A percentile compares a stretch with the other conserved stretches of the same genome.
phyloP scores from a whole-genome alignment of 179 eudicot genomes.

The Heliamphora ciliata region DNA sequence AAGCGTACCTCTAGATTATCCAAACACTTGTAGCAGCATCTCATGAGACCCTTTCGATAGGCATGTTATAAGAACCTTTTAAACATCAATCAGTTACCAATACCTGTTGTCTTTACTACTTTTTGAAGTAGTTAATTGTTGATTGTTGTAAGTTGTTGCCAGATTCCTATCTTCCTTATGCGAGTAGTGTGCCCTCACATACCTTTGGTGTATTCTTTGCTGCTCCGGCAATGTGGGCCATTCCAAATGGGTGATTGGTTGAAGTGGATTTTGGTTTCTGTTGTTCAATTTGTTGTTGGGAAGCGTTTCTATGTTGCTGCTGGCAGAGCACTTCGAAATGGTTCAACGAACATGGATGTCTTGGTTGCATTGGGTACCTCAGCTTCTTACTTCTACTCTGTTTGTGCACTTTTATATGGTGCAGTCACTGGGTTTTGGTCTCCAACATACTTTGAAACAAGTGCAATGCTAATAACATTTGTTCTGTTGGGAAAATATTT shows the following conservation, averaged over 20 bases:
- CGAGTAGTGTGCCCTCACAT: conserved; percentile 75
- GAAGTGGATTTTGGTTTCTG: conserved; percentile 65
- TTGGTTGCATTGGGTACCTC: conserved; percentile 87
- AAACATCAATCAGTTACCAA: conserved; percentile 1
- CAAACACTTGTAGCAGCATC: background rate
- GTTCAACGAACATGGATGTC: conserved; percentile 97
- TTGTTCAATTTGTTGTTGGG: conserved; percentile 85
- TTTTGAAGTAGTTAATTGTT: no score
- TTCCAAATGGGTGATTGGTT: conserved; percentile 95
- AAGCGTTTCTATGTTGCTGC: conserved; percentile 94
- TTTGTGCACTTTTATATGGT: conserved; percentile 77
- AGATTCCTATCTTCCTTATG: conserved; percentile 79
- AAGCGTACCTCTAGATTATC: no score
- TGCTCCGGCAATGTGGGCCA: conserved; percentile 82
- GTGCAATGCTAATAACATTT: conserved; percentile 91
- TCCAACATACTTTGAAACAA: conserved; percentile 91
- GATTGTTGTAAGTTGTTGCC: conserved; percentile 23
- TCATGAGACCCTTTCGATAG: background rate
- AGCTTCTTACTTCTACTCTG: conserved; percentile 87
- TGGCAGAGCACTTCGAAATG: conserved; percentile 78
- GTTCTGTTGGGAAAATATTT: conserved; percentile 82
- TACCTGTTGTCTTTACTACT: background rate
- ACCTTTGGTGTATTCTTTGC: conserved; percentile 73
- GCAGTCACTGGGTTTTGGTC: conserved; percentile 86
- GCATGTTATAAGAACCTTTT: background rate